A percentile compares a stretch with the other conserved stretches of the same genome.
Evolutionary conservation across 78 protist species (phyloP).

Genomic region (Emiliania huxleyi): DNA sequence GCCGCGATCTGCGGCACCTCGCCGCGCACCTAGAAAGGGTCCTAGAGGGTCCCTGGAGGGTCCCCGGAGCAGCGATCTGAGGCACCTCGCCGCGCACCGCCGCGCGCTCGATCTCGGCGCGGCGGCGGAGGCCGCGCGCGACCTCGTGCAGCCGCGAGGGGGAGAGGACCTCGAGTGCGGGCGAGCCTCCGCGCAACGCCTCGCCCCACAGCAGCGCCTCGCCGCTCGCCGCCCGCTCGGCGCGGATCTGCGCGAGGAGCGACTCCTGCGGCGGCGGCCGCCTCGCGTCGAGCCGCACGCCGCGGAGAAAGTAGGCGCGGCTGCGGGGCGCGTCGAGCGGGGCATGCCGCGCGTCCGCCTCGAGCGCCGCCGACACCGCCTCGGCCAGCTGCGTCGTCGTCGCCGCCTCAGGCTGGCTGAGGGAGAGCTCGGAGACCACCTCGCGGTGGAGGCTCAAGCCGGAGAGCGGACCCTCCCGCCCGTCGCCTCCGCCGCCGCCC

Average conservation of each 20-base stretch:
- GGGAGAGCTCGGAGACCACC: neutral
- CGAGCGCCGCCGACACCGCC: neutral
- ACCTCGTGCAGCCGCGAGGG: neutral
- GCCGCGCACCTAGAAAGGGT: neutral
- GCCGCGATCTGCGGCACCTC: neutral
- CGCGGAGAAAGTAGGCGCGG: neutral
- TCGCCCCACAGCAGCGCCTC: neutral
- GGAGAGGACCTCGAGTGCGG: neutral
- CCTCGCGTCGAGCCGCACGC: neutral
- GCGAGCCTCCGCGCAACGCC: neutral
- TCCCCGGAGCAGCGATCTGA: neutral
- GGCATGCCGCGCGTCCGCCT: neutral
- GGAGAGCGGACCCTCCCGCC: neutral
- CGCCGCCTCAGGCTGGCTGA: neutral
- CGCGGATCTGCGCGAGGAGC: neutral
- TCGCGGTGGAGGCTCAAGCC: neutral
- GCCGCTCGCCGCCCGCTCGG: neutral
- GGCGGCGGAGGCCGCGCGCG: neutral
- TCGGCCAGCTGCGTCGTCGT: neutral
- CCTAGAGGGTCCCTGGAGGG: too few relatives aligned
- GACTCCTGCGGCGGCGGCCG: neutral
- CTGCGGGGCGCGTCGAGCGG: neutral
- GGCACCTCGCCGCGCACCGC: neutral
- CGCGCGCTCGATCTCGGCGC: neutral
- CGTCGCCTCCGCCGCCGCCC: neutral